These are phyloP conservation scores for Amanita thiersii DNA, from an alignment of 768 basidiomycete species.

Conservation along the genomic window DNA sequence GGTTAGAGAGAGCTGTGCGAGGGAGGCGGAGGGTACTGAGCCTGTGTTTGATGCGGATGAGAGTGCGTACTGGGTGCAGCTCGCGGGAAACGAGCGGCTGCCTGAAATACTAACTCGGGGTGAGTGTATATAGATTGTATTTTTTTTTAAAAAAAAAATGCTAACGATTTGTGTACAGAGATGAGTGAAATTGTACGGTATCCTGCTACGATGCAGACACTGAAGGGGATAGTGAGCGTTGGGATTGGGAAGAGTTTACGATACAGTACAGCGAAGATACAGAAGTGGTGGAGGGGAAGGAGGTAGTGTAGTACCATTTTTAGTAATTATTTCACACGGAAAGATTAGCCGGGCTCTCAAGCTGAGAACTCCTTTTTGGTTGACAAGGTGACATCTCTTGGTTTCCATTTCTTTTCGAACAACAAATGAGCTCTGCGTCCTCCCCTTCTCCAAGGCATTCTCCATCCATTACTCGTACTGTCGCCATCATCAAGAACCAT, in stretches of 20 bases:
- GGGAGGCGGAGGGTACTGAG: slow-evolving; percentile 18
- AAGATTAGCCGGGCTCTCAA: not conserved
- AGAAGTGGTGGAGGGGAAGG: slow-evolving; percentile 77
- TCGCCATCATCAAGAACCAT: slow-evolving; percentile 80
- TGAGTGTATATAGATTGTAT: slow-evolving; percentile 19
- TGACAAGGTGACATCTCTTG: not conserved
- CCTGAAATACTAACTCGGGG: slow-evolving; percentile 45
- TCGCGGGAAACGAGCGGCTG: slow-evolving; percentile 60
- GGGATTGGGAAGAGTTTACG: slow-evolving; percentile 72
- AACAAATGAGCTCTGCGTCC: not conserved
- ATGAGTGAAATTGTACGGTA: slow-evolving; percentile 70
- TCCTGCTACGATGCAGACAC: slow-evolving; percentile 76
- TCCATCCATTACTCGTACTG: slow-evolving; percentile 47
- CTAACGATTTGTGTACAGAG: slow-evolving; percentile 34
- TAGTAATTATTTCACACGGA: slow-evolving; percentile 4
- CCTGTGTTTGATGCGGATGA: slow-evolving; percentile 52
- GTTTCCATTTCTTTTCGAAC: not conserved
- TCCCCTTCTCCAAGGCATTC: slow-evolving; percentile 1
- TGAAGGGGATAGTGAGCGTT: slow-evolving; percentile 82
- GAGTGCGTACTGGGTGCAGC: slow-evolving; percentile 62
- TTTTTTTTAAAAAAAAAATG: too few species aligned
- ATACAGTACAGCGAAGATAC: slow-evolving; percentile 69
- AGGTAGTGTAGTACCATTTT: slow-evolving; percentile 15
- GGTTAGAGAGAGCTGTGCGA: slow-evolving; percentile 45
- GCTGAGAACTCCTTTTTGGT: not conserved